Conservation (phyloP, 805 yeast species). For the Lipomyces spencermartinsiae region DNA sequence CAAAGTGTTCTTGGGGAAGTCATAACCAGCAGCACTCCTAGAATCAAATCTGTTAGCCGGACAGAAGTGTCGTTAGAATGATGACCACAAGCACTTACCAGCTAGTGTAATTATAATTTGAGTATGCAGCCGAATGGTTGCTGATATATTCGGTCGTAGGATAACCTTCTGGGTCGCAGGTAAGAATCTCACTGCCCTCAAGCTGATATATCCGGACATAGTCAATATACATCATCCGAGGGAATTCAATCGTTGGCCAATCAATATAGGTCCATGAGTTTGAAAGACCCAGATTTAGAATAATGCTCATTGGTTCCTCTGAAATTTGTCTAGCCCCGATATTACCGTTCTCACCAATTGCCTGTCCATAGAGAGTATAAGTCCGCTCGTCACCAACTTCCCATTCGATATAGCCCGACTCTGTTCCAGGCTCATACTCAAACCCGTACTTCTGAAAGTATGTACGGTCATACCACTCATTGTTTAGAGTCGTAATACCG, state of each 20-base stretch:
- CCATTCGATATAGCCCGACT: slow-evolving; percentile 82
- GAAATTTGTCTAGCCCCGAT: slow-evolving; percentile 80
- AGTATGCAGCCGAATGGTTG: slow-evolving; percentile 70
- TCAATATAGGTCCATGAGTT: slow-evolving; percentile 93
- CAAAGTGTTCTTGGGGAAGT: slow-evolving; percentile 33
- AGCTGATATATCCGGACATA: slow-evolving; percentile 95
- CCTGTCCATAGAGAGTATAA: slow-evolving; percentile 70
- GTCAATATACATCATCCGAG: slow-evolving; percentile 76
- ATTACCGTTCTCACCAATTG: slow-evolving; percentile 91
- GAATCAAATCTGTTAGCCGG: not conserved
- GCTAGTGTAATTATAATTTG: slow-evolving; percentile 68
- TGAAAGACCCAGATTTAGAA: slow-evolving; percentile 88
- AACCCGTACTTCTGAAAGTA: slow-evolving; percentile 74
- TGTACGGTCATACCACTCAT: slow-evolving; percentile 76
- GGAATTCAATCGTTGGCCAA: slow-evolving; percentile 78
- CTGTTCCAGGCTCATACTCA: slow-evolving; percentile 73
- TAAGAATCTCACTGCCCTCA: slow-evolving; percentile 56
- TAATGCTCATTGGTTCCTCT: slow-evolving; percentile 90
- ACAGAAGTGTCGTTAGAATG: not conserved
- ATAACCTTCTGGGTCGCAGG: slow-evolving; percentile 85
- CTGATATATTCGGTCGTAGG: slow-evolving; percentile 88
- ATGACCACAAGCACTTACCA: slow-evolving; percentile 55
- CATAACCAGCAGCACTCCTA: slow-evolving; percentile 35
- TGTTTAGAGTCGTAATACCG: slow-evolving; percentile 77
- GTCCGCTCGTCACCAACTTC: slow-evolving; percentile 83